phyloP scores from a whole-genome alignment of 1,284 basidiomycete species.

The Clitocybe nebularis region DNA sequence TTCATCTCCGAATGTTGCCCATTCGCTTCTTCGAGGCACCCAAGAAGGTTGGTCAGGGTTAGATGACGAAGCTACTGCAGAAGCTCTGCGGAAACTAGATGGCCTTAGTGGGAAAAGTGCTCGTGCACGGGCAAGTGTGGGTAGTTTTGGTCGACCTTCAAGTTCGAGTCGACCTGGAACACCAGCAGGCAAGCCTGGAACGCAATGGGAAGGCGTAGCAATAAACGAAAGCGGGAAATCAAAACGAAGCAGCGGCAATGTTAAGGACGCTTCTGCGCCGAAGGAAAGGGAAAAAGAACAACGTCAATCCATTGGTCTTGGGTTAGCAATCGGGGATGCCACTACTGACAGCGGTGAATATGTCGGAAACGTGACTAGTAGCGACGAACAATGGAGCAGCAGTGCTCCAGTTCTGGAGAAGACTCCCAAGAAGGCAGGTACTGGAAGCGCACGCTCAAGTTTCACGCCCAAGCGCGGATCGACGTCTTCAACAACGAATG shows the following conservation, averaged over 20 bases:
- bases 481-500: conserved; percentile 81
- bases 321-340: conserved; percentile 11
- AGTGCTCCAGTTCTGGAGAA: conserved; percentile 49
- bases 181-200: conserved; percentile 53
- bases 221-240: conserved; percentile 42
- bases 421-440: conserved; percentile 58
- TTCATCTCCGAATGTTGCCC: conserved; percentile 65
- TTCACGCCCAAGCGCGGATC: conserved; percentile 84
- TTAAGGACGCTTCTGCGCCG: conserved; percentile 29
- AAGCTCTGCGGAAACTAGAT: conserved; percentile 91
- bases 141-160: conserved; percentile 56
- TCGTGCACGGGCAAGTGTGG: conserved; percentile 60
- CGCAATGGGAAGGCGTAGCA: conserved; percentile 66
- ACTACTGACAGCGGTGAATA: background rate
- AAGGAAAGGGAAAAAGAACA: conserved; percentile 41
- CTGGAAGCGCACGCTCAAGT: conserved; percentile 57
- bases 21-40: conserved; percentile 74
- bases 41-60: conserved; percentile 83
- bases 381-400: conserved; percentile 46
- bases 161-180: conserved; percentile 74
- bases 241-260: conserved; percentile 46
- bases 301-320: conserved; percentile 36
- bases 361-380: conserved; percentile 34
- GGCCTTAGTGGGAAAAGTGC: conserved; percentile 78
- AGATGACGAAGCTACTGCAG: conserved; percentile 85